phyloP scores from a whole-genome alignment of 2,329 filamentous ascomycete genomes.

The Bipolaris oryzae region DNA sequence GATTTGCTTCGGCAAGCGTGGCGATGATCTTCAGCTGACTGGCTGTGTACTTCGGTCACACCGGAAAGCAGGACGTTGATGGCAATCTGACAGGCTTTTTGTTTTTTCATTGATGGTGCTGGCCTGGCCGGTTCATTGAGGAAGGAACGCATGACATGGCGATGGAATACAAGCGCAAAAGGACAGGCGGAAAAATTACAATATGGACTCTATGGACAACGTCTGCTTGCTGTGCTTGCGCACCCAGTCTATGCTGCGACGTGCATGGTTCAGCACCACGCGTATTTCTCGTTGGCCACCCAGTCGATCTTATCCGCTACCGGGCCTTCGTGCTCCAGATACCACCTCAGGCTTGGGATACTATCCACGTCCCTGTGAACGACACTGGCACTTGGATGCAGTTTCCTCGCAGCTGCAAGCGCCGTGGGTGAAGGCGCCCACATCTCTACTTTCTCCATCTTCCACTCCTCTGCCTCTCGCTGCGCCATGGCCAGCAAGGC shows the following conservation, averaged over 20 bases:
- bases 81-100: slow-evolving; percentile 78
- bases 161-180: not conserved
- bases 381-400: slow-evolving; percentile 59
- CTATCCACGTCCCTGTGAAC: slow-evolving; percentile 67
- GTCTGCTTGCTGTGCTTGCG: not conserved
- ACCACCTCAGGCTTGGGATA: slow-evolving; percentile 76
- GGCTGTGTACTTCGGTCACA: slow-evolving; percentile 77
- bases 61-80: slow-evolving; percentile 78
- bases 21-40: slow-evolving; percentile 92
- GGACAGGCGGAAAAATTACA: not conserved
- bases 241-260: not conserved
- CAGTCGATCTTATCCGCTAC: slow-evolving; percentile 65
- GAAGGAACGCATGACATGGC: slow-evolving; percentile 27
- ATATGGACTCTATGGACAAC: not conserved
- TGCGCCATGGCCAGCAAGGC: slow-evolving; percentile 71
- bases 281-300: slow-evolving; percentile 78
- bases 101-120: slow-evolving; percentile 46
- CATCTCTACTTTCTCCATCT: slow-evolving; percentile 71
- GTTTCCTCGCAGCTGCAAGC: slow-evolving; percentile 49
- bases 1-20: slow-evolving; percentile 79
- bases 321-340: slow-evolving; percentile 53
- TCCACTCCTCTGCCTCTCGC: slow-evolving; percentile 72
- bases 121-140: slow-evolving; percentile 40
- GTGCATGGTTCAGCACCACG: slow-evolving; percentile 66
- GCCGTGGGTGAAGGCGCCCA: slow-evolving; percentile 76